Evolutionary conservation across 2,329 filamentous ascomycete genomes (phyloP), one percentile per base, ranked within the genome.

Genomic region (Rhexocercosporidium sp.): DNA sequence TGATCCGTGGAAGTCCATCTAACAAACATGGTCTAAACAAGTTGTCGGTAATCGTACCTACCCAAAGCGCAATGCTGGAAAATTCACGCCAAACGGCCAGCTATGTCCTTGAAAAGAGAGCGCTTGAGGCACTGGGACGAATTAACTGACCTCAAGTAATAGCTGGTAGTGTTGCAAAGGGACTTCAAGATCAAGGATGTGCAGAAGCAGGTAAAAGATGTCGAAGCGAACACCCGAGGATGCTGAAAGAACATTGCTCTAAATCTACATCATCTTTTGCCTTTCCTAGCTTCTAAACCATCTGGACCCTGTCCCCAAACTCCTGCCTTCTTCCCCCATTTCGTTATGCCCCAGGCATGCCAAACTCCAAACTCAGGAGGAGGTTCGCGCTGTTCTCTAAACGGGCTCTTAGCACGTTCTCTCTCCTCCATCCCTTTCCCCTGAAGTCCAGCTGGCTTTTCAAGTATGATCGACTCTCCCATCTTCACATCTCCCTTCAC

Each of bases 341-440:
- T 80, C 74, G 82, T 77, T 69, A 82, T 84, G 0, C 84, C 83
- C 85, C 84, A 86, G 51, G 82, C 80, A 80, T 87, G 85, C 70
- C 79, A 81, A 80, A 79, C 83, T 18, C 78, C 77, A 68, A 87
- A 82, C 74, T 81, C 84, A 0, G 84, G 84, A 63, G 85, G 83
- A 49, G 81, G 76, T 62, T 83, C 81, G 31, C 70, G 69, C 59
- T 75, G 73, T 29, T 79, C 82, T 20, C 82, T 75, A 62, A 84
- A 69, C 2, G 64, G 57, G 66, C 44, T 66, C 72, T 47, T 47
- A 18, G 22, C 62, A n/a, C 70, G 71, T 60, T 75, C 72, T 51
- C 62, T 69, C 54, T 73, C 69, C 34, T 73, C 67, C n/a, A 72
- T 20, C 31, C 70, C 47, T 20, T 71, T 71, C 2, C 72, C 71